phyloP scores from a whole-genome alignment of 176 grass and related monocot species.

The Juncus effusus region DNA sequence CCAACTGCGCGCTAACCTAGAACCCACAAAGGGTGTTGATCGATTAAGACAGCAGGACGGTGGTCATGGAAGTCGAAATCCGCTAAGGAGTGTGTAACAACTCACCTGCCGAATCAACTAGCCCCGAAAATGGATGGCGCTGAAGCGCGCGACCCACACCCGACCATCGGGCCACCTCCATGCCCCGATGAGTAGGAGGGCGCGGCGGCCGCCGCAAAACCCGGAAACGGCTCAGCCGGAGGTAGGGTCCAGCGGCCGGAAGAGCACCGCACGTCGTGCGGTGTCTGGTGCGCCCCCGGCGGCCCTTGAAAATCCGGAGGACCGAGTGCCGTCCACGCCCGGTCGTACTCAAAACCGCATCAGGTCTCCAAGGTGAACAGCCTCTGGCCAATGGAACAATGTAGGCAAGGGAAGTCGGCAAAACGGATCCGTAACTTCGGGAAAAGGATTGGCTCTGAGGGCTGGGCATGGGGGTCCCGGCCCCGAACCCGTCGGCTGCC shows the following conservation, averaged over 20 bases:
- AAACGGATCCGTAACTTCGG: too few species aligned
- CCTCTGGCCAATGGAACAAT: too few species aligned
- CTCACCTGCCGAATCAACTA: slow-evolving; percentile 55
- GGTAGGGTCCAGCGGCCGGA: slow-evolving; percentile 38
- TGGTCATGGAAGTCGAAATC: slow-evolving; percentile 24
- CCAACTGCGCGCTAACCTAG: slow-evolving; percentile 39
- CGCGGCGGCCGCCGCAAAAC: slow-evolving; percentile 56
- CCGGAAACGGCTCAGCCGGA: too few species aligned
- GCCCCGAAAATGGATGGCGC: slow-evolving; percentile 54
- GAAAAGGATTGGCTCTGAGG: too few species aligned
- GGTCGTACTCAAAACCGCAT: slow-evolving; percentile 53
- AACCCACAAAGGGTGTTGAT: slow-evolving; percentile 24
- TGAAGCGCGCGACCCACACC: slow-evolving; percentile 42
- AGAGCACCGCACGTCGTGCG: slow-evolving; percentile 44
- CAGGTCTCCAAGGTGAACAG: slow-evolving; percentile 57
- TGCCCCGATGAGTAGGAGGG: slow-evolving; percentile 68
- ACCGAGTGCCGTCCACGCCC: slow-evolving; percentile 38
- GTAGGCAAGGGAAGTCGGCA: too few species aligned
- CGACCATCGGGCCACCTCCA: slow-evolving; percentile 29
- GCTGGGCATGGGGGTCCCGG: too few species aligned
- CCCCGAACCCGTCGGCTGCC: too few species aligned
- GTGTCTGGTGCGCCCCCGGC: slow-evolving; percentile 37
- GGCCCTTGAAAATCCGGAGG: slow-evolving; percentile 44
- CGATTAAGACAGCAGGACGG: neutral
- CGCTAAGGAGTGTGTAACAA: slow-evolving; percentile 51